Evolutionary conservation across 2,329 filamentous ascomycete genomes (phyloP).

Genomic region (Pseudogymnoascus sp.): DNA sequence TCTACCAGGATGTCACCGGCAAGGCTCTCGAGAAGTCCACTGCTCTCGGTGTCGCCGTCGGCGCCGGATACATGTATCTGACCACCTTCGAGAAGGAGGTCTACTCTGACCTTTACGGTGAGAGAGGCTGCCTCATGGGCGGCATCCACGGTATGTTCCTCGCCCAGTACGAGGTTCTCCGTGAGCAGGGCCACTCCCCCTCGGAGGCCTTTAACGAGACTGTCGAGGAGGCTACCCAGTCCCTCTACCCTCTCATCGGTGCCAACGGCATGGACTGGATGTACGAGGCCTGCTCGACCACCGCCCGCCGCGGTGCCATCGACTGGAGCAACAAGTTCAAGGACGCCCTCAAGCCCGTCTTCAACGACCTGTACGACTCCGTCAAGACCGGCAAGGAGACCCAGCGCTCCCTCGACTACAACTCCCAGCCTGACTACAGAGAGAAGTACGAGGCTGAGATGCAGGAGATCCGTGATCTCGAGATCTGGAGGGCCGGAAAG

Average conservation of each 20-base stretch:
- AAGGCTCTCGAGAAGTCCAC: slow-evolving; percentile 97
- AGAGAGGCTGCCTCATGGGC: slow-evolving; percentile 99
- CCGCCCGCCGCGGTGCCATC: slow-evolving; percentile 94
- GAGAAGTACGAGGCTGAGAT: slow-evolving; percentile 97
- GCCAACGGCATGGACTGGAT: slow-evolving; percentile 99
- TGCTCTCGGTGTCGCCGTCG: slow-evolving; percentile 93
- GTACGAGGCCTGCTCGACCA: slow-evolving; percentile 99
- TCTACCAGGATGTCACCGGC: slow-evolving; percentile 97
- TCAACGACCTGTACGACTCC: slow-evolving; percentile 93
- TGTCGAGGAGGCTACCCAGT: slow-evolving; percentile 98
- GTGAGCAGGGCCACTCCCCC: slow-evolving; percentile 94
- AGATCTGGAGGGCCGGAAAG: slow-evolving; percentile 99
- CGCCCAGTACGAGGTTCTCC: slow-evolving; percentile 99
- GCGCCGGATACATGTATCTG: slow-evolving; percentile 98
- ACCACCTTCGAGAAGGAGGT: slow-evolving; percentile 99
- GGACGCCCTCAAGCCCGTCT: slow-evolving; percentile 96
- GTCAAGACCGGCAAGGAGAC: slow-evolving; percentile 92
- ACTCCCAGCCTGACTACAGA: slow-evolving; percentile 91
- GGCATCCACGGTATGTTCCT: slow-evolving; percentile 99
- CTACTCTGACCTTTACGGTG: slow-evolving; percentile 98
- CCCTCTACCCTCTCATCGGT: slow-evolving; percentile 94
- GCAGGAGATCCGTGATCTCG: slow-evolving; percentile 93
- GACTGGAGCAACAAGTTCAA: slow-evolving; percentile 98
- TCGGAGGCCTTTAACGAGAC: slow-evolving; percentile 99
- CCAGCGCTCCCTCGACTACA: slow-evolving; percentile 93